Evolutionary conservation across 2,329 filamentous ascomycete species (phyloP).

Genomic region (Coleophoma cylindrospora): DNA sequence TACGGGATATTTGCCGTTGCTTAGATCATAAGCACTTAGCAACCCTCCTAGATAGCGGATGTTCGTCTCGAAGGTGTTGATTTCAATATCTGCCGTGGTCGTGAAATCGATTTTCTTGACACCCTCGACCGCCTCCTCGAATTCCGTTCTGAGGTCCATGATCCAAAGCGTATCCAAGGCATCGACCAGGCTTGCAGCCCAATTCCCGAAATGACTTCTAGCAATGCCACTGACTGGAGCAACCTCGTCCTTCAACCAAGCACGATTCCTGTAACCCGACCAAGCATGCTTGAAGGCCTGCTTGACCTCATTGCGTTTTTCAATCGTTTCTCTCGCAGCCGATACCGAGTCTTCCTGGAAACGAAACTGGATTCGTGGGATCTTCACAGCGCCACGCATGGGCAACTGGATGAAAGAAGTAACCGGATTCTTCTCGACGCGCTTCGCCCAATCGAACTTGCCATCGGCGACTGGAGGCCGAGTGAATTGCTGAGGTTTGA

Average conservation of each 20-base stretch:
- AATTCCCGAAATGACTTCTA: slow-evolving; percentile 79
- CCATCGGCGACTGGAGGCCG: not conserved
- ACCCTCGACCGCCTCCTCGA: slow-evolving; percentile 66
- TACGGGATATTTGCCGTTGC: slow-evolving; percentile 44
- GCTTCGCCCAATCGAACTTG: not conserved
- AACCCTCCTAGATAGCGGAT: slow-evolving; percentile 28
- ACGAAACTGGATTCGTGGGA: not conserved
- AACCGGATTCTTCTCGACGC: not conserved
- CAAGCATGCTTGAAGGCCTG: slow-evolving; percentile 42
- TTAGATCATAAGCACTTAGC: slow-evolving; percentile 26
- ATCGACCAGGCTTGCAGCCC: slow-evolving; percentile 85
- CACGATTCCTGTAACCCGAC: slow-evolving; percentile 71
- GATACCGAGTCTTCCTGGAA: not conserved
- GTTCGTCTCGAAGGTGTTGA: slow-evolving; percentile 28
- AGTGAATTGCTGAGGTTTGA: not conserved
- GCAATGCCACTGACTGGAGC: slow-evolving; percentile 59
- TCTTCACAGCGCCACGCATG: not conserved
- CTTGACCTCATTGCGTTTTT: not conserved
- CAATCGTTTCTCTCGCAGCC: not conserved
- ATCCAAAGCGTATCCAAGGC: slow-evolving; percentile 79
- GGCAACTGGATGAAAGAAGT: not conserved
- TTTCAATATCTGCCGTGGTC: not conserved
- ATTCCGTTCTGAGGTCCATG: slow-evolving; percentile 70
- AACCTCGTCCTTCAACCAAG: slow-evolving; percentile 82
- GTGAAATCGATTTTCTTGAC: slow-evolving; percentile 51